phyloP scores from a whole-genome alignment of 2,329 filamentous ascomycete species.

The Penicillium glabrum region DNA sequence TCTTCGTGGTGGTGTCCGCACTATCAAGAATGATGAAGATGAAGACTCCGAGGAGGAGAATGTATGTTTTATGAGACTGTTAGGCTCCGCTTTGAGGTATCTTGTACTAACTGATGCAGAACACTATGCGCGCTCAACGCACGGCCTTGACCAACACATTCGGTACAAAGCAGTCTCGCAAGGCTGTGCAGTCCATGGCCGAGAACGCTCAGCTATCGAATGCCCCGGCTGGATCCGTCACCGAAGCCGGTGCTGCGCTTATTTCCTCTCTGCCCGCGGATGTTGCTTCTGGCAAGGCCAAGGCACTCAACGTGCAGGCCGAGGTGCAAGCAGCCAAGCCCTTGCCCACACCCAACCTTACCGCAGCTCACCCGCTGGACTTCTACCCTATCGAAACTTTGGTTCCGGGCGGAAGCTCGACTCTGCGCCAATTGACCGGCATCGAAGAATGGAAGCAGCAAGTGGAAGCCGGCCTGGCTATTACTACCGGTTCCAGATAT shows the following conservation, averaged over 20 bases:
- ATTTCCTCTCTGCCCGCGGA: slow-evolving; percentile 43
- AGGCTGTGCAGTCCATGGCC: slow-evolving; percentile 48
- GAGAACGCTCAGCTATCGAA: slow-evolving; percentile 50
- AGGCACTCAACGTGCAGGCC: slow-evolving; percentile 37
- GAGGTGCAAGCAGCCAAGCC: slow-evolving; percentile 49
- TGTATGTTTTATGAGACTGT: slow-evolving; percentile 19
- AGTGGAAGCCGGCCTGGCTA: slow-evolving; percentile 33
- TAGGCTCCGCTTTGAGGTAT: neutral
- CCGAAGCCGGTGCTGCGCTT: slow-evolving; percentile 44
- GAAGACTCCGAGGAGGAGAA: slow-evolving; percentile 31
- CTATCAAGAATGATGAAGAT: slow-evolving; percentile 26
- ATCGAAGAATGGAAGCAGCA: slow-evolving; percentile 45
- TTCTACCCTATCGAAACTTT: slow-evolving; percentile 47
- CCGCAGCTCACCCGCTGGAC: slow-evolving; percentile 43
- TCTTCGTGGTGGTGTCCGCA: slow-evolving; percentile 50
- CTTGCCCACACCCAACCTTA: slow-evolving; percentile 43
- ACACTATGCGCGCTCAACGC: slow-evolving; percentile 39
- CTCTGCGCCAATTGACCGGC: slow-evolving; percentile 42
- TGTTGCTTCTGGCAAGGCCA: slow-evolving; percentile 31
- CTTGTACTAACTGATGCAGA: slow-evolving; percentile 25
- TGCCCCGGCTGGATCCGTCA: slow-evolving; percentile 34
- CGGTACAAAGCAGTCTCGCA: slow-evolving; percentile 52
- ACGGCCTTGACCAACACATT: slow-evolving; percentile 50
- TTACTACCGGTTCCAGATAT: slow-evolving; percentile 45
- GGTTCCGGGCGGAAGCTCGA: slow-evolving; percentile 42